Percentiles rank a stretch among this genome's conserved stretches.
These are phyloP conservation scores for Ettlia oleoabundans DNA, from an alignment of 139 green algal species.

Conservation along the genomic window DNA sequence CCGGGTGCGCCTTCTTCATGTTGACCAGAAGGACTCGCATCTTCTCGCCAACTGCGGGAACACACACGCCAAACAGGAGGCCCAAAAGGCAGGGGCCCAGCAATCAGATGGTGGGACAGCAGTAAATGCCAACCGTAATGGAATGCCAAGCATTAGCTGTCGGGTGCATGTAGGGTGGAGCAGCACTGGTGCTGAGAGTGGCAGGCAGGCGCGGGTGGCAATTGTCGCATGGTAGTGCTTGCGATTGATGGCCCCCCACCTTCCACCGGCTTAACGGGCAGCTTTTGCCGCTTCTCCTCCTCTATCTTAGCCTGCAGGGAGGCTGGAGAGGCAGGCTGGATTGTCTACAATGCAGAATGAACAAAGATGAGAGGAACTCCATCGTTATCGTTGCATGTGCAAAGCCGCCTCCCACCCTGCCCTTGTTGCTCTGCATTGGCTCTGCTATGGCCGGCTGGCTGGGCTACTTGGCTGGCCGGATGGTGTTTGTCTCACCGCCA, in stretches of 20 bases:
- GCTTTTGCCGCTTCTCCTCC: slow-evolving; percentile 52
- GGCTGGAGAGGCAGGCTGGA: not conserved
- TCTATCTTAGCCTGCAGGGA: slow-evolving; percentile 48
- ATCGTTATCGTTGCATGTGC: too few species aligned
- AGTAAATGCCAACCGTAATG: too few species aligned
- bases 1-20: slow-evolving; percentile 84
- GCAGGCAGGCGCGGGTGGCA: not conserved
- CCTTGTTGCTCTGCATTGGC: not conserved
- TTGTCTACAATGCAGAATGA: not conserved
- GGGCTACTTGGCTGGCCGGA: not conserved
- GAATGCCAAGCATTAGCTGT: too few species aligned
- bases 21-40: slow-evolving; percentile 74
- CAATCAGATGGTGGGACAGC: too few species aligned
- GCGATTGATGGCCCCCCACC: slow-evolving; percentile 27
- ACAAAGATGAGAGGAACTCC: too few species aligned
- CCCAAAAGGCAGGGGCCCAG: too few species aligned
- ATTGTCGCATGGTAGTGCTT: not conserved
- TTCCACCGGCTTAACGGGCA: slow-evolving; percentile 75
- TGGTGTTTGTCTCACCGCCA: slow-evolving; percentile 37
- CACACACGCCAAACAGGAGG: too few species aligned
- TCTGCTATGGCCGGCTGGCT: not conserved
- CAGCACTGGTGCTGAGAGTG: not conserved
- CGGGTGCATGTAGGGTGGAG: too few species aligned
- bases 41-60: slow-evolving; percentile 57
- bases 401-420: not conserved